phyloP scores from a whole-genome alignment of 305 asterid genomes.

The Euphrasia arctica region DNA sequence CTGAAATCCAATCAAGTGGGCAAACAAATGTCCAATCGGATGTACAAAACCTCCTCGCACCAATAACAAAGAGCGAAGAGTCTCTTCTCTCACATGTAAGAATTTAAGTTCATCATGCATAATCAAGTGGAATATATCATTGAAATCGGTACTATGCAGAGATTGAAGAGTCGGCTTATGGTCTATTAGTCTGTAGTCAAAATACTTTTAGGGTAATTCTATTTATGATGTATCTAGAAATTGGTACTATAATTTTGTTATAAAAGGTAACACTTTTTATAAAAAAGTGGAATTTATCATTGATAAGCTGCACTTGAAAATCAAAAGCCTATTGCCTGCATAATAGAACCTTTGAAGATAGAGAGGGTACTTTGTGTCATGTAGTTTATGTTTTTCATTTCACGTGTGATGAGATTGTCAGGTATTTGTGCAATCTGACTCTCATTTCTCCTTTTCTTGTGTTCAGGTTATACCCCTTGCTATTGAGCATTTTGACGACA shows the following conservation, averaged over 20 bases:
- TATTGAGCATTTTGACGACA: slow-evolving; percentile 79
- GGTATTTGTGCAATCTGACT: slow-evolving; percentile 20
- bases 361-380: too few species aligned
- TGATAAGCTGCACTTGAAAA: slow-evolving; percentile 23
- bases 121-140: slow-evolving; percentile 9
- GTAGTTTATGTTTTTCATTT: too few species aligned
- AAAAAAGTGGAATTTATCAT: slow-evolving; percentile 16
- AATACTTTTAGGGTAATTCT: neutral
- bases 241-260: neutral
- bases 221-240: neutral
- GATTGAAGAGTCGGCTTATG: neutral
- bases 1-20: slow-evolving; percentile 54
- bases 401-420: slow-evolving; percentile 11
- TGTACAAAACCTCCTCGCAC: slow-evolving; percentile 70
- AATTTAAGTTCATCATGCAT: slow-evolving; percentile 29
- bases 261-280: neutral
- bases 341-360: too few species aligned
- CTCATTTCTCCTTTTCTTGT: slow-evolving; percentile 24
- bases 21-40: slow-evolving; percentile 81
- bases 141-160: neutral
- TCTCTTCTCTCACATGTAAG: slow-evolving; percentile 87
- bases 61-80: slow-evolving; percentile 72
- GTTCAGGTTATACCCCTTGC: slow-evolving; percentile 91
- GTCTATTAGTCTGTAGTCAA: neutral
- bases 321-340: slow-evolving; percentile 20